These are phyloP conservation scores for Verticillium nonalfalfae DNA, from an alignment of 2,329 filamentous ascomycete species.

Conservation along the genomic window DNA sequence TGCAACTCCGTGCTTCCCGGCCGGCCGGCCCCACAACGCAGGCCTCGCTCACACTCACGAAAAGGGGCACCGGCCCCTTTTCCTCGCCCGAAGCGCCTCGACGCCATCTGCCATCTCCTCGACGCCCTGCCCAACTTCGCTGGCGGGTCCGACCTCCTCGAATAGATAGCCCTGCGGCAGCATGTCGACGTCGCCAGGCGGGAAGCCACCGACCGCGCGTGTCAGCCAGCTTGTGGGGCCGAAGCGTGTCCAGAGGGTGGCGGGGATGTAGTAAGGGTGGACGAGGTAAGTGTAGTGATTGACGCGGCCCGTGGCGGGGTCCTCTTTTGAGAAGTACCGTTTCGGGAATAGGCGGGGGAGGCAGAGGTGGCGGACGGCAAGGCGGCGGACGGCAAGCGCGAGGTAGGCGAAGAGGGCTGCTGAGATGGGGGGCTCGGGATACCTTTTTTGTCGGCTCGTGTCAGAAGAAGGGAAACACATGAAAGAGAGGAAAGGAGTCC, in stretches of 20 bases:
- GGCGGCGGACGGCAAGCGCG: slow-evolving; percentile 44
- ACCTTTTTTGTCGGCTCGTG: slow-evolving; percentile 19
- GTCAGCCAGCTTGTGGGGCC: slow-evolving; percentile 46
- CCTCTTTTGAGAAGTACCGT: slow-evolving; percentile 35
- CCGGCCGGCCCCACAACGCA: too few relatives aligned
- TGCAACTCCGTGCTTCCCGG: too few relatives aligned
- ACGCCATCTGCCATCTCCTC: slow-evolving; percentile 33
- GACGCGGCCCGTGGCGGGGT: slow-evolving; percentile 47
- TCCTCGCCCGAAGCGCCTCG: slow-evolving; percentile 4
- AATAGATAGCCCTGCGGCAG: slow-evolving; percentile 46
- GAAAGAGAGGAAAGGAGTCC: background rate
- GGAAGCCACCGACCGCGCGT: slow-evolving; percentile 32
- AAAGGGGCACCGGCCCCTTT: slow-evolving; percentile 8
- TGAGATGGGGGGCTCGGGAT: slow-evolving; percentile 33
- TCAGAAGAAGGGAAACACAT: slow-evolving; percentile 2
- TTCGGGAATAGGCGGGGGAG: slow-evolving; percentile 48
- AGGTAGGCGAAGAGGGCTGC: slow-evolving; percentile 26
- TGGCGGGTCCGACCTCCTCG: slow-evolving; percentile 56
- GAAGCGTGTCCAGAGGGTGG: slow-evolving; percentile 57
- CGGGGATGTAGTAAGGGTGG: slow-evolving; percentile 59
- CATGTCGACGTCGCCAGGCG: slow-evolving; percentile 35
- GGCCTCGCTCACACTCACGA: background rate
- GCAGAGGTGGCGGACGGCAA: slow-evolving; percentile 49
- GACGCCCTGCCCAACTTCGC: slow-evolving; percentile 44
- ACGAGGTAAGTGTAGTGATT: slow-evolving; percentile 46